phyloP scores from a whole-genome alignment of 2,329 filamentous ascomycete genomes.

The Ophiocordyceps robertsii region DNA sequence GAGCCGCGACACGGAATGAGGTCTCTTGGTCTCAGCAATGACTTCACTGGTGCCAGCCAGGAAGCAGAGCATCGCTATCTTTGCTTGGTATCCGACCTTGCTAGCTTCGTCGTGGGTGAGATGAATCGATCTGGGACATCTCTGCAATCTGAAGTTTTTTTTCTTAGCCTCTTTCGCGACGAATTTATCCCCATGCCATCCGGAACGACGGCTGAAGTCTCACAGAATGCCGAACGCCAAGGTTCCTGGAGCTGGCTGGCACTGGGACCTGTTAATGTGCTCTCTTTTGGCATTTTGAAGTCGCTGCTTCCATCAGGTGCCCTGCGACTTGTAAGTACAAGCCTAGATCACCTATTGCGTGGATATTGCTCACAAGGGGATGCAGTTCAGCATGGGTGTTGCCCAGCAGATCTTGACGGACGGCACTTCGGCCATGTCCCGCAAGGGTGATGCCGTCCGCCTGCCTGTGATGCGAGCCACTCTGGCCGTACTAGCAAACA shows the following conservation, averaged over 20 bases:
- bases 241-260: conserved; percentile 19
- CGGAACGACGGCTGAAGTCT: conserved; percentile 1
- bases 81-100: conserved; percentile 20
- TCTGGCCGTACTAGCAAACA: conserved; percentile 29
- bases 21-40: conserved; percentile 17
- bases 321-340: conserved; percentile 18
- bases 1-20: conserved; percentile 7
- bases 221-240: neutral
- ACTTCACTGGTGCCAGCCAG: conserved; percentile 14
- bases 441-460: conserved; percentile 4
- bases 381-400: conserved; percentile 21
- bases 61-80: conserved; percentile 20
- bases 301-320: conserved; percentile 20
- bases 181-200: conserved; percentile 11
- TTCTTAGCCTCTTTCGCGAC: conserved; percentile 23
- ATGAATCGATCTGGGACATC: conserved; percentile 20
- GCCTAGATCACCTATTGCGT: neutral
- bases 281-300: conserved; percentile 26
- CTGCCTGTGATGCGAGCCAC: conserved; percentile 20
- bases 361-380: conserved; percentile 1
- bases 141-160: conserved; percentile 18
- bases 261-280: conserved; percentile 14
- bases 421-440: conserved; percentile 7
- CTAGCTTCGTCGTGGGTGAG: conserved; percentile 22
- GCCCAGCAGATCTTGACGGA: conserved; percentile 21